These are phyloP conservation scores for Hypoxylon sp. DNA, from an alignment of 2,329 filamentous ascomycete species.

Conservation along the genomic window DNA sequence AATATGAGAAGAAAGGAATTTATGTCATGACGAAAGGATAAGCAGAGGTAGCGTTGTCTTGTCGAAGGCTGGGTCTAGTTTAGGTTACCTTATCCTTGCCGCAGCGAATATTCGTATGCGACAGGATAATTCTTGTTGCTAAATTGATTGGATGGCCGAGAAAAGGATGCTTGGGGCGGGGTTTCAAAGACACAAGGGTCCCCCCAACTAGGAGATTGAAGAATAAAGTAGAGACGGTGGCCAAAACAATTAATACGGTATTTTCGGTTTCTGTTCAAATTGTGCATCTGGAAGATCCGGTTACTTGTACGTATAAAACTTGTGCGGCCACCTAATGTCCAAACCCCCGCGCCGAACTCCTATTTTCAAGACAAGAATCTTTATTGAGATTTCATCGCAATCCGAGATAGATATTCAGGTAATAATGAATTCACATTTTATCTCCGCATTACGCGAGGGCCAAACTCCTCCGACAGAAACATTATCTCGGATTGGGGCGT, in stretches of 20 bases:
- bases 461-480: too few relatives aligned
- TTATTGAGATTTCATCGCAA: too few relatives aligned
- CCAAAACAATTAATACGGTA: too few relatives aligned
- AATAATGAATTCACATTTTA: slow-evolving; percentile 1
- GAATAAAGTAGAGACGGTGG: too few relatives aligned
- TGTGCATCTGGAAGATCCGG: too few relatives aligned
- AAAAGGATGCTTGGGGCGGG: not conserved
- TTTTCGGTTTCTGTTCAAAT: too few relatives aligned
- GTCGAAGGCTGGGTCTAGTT: slow-evolving; percentile 5
- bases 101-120: slow-evolving; percentile 30
- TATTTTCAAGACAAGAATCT: too few relatives aligned
- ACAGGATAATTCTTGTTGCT: not conserved
- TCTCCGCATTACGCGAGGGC: not conserved
- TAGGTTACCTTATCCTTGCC: slow-evolving; percentile 23
- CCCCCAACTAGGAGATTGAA: too few relatives aligned
- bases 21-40: slow-evolving; percentile 33
- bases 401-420: not conserved
- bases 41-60: slow-evolving; percentile 26
- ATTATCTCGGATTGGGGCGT: not conserved
- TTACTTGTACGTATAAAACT: too few relatives aligned
- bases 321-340: too few relatives aligned
- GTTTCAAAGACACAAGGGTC: slow-evolving; percentile 5
- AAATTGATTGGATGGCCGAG: slow-evolving; percentile 10
- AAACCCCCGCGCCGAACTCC: too few relatives aligned
- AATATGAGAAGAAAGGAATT: slow-evolving; percentile 34